phyloP scores from a whole-genome alignment of 2,329 filamentous ascomycete species.

The Penicillium expansum region DNA sequence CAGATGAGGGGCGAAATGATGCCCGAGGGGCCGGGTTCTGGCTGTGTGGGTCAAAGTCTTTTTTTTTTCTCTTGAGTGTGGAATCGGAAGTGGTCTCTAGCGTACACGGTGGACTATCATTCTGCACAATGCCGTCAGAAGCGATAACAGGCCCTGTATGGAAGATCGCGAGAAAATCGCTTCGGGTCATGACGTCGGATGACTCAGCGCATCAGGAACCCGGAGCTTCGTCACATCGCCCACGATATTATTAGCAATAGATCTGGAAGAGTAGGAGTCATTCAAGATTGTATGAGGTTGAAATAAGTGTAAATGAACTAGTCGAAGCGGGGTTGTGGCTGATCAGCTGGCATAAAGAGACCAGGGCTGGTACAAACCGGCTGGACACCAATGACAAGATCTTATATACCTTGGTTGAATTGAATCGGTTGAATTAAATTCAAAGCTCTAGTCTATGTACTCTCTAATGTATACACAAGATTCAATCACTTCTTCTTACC shows the following conservation, averaged over 20 bases:
- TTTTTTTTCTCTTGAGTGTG: neutral
- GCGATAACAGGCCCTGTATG: conserved; percentile 4
- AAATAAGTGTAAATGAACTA: neutral
- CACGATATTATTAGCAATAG: neutral
- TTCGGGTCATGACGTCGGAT: conserved; percentile 26
- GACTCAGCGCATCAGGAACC: conserved; percentile 18
- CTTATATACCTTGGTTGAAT: neutral
- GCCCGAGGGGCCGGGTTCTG: conserved; percentile 8
- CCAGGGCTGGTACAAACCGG: neutral
- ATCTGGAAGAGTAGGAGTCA: neutral
- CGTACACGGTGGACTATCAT: conserved; percentile 13
- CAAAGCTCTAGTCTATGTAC: conserved; percentile 2
- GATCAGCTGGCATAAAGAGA: neutral
- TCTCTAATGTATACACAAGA: neutral
- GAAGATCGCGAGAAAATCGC: conserved; percentile 14
- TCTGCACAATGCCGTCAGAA: conserved; percentile 6
- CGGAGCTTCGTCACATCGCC: neutral
- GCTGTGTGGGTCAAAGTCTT: neutral
- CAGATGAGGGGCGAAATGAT: conserved; percentile 16
- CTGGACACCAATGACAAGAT: neutral
- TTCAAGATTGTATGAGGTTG: neutral
- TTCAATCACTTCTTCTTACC: conserved; percentile 40
- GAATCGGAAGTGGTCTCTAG: conserved; percentile 5
- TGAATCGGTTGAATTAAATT: neutral
- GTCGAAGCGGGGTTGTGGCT: neutral